Evolutionary conservation across 768 basidiomycete genomes (phyloP).

Genomic region (Chalciporus pseudorubinellus): DNA sequence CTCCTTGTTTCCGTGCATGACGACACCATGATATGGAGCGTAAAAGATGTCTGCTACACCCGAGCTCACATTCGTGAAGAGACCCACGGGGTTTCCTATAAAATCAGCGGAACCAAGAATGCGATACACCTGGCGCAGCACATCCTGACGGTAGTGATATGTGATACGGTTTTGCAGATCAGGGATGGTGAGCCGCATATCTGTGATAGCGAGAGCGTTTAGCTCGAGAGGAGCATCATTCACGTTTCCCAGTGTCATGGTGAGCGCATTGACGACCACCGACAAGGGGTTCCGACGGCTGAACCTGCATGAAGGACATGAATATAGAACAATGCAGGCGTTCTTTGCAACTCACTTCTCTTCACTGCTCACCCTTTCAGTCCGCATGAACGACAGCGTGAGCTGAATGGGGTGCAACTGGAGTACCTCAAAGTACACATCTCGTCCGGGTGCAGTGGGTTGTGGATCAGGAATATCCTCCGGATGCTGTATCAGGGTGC

Average conservation of each 20-base stretch:
- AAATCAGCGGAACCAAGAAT: conserved; percentile 98
- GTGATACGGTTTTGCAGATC: conserved; percentile 82
- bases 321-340: background rate
- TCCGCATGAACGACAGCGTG: conserved; percentile 94
- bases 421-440: conserved; percentile 93
- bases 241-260: conserved; percentile 96
- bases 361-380: conserved; percentile 88
- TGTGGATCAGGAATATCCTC: conserved; percentile 71
- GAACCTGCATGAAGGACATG: conserved; percentile 41
- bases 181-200: conserved; percentile 84
- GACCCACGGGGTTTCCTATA: conserved; percentile 91
- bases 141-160: conserved; percentile 92
- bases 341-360: conserved; percentile 68
- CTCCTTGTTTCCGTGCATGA: conserved; percentile 95
- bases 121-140: conserved; percentile 91
- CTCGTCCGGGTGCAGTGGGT: conserved; percentile 62
- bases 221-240: conserved; percentile 93
- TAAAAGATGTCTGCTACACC: conserved; percentile 99
- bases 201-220: conserved; percentile 92
- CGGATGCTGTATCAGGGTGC: conserved; percentile 70
- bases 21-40: conserved; percentile 94
- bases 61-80: conserved; percentile 97
- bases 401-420: conserved; percentile 93
- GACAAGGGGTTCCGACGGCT: conserved; percentile 88
- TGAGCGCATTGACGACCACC: conserved; percentile 89